These are phyloP conservation scores for Xerocomus potaroensis DNA, from an alignment of 768 basidiomycete species.

Conservation along the genomic window DNA sequence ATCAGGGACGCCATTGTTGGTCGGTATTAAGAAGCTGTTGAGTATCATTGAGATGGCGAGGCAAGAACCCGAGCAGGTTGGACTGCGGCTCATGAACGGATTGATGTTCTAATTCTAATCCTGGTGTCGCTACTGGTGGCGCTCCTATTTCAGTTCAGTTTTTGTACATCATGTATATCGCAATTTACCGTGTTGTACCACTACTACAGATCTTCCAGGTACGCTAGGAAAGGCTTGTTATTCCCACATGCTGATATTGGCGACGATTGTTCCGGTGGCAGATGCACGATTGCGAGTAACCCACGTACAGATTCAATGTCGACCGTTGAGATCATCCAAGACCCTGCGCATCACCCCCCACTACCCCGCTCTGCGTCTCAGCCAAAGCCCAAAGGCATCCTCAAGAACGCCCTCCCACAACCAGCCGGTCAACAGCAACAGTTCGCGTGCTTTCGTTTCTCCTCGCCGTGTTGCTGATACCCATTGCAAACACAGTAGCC, in stretches of 20 bases:
- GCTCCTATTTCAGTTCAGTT: no score
- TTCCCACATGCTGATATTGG: conserved; percentile 18
- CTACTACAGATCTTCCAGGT: no score
- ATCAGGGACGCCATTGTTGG: conserved; percentile 50
- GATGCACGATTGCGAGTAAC: no score
- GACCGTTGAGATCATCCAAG: conserved; percentile 29
- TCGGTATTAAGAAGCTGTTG: conserved; percentile 93
- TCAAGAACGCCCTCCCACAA: conserved; percentile 69
- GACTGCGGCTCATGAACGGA: conserved; percentile 60
- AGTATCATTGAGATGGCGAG: conserved; percentile 94
- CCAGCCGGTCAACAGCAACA: conserved; percentile 42
- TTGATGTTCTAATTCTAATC: conserved; percentile 39
- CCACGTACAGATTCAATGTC: no score
- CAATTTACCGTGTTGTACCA: no score
- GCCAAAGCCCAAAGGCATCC: conserved; percentile 80
- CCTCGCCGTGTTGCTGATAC: background rate
- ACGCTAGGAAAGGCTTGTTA: conserved; percentile 19
- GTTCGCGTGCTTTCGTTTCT: conserved; percentile 36
- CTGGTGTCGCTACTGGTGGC: no score
- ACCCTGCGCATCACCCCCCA: conserved; percentile 44
- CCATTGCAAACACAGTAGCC: conserved; percentile 38
- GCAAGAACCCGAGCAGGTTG: conserved; percentile 86
- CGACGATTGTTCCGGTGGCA: conserved; percentile 10
- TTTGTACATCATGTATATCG: no score
- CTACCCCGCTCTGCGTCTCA: conserved; percentile 60